Evolutionary conservation across 257 asterid species (phyloP).

Genomic region (Oldenlandia corymbosa): DNA sequence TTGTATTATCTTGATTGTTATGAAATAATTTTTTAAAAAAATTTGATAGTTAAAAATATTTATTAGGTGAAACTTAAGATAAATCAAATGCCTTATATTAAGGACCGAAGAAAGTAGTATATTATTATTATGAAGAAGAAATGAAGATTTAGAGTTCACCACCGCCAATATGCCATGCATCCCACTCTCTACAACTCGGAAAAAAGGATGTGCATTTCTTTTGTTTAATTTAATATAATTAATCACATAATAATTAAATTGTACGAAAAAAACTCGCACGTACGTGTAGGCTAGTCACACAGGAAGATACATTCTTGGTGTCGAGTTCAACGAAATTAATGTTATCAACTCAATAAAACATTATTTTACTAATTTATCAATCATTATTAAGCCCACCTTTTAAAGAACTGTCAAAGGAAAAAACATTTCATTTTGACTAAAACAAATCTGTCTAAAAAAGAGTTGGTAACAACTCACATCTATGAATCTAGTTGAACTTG

Average conservation of each 20-base stretch:
- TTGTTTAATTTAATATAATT: no score
- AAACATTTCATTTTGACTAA: not conserved
- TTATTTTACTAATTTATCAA: not conserved
- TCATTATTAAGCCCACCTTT: not conserved
- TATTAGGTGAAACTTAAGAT: no score
- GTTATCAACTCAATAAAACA: not conserved
- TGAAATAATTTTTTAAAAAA: no score
- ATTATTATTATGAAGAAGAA: not conserved
- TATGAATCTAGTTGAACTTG: not conserved
- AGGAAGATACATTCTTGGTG: not conserved
- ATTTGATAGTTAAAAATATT: no score
- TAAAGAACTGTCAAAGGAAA: not conserved
- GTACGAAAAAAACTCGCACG: not conserved
- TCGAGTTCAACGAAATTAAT: no score
- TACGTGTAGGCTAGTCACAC: not conserved
- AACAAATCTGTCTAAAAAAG: not conserved
- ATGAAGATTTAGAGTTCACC: not conserved
- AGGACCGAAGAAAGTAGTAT: no score
- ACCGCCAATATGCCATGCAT: not conserved
- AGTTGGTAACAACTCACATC: conserved; percentile 12
- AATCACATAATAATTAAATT: no score
- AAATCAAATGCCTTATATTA: no score
- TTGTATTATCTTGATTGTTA: no score
- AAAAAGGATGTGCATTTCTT: not conserved
- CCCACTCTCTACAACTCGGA: not conserved